Conservation (phyloP, 371 early-diverging fungal genomes). For the Mortierella sp. region DNA sequence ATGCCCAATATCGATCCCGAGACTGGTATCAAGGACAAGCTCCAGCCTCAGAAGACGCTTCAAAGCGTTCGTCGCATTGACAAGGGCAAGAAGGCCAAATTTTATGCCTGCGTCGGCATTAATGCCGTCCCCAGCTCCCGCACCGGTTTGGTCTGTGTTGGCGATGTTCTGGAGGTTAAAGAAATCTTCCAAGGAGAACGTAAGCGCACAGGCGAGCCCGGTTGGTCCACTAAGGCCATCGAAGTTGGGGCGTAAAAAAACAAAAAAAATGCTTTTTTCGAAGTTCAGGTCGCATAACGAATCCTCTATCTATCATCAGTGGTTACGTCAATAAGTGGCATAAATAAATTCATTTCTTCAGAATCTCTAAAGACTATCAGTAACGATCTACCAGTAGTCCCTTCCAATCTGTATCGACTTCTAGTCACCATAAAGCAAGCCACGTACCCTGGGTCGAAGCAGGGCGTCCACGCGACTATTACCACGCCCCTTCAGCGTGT, state of each 20-base stretch:
- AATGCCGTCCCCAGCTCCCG: conserved; percentile 40
- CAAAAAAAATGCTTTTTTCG: too few species aligned
- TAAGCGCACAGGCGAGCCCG: conserved; percentile 35
- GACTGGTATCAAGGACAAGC: conserved; percentile 54
- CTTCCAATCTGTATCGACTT: too few species aligned
- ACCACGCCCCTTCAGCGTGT: too few species aligned
- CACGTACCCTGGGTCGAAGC: too few species aligned
- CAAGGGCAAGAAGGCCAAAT: conserved; percentile 54
- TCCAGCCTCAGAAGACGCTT: conserved; percentile 58
- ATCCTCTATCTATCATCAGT: too few species aligned
- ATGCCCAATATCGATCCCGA: conserved; percentile 58
- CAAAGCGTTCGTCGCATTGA: conserved; percentile 52
- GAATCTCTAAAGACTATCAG: too few species aligned
- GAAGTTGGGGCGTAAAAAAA: conserved; percentile 27
- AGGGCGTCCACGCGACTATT: too few species aligned
- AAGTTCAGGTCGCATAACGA: too few species aligned
- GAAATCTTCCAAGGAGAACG: conserved; percentile 46
- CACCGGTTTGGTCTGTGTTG: conserved; percentile 27
- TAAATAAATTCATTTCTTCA: too few species aligned
- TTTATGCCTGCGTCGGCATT: conserved; percentile 53
- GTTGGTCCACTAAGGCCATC: conserved; percentile 38
- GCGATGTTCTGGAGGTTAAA: conserved; percentile 37
- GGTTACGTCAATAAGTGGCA: too few species aligned
- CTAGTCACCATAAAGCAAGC: too few species aligned
- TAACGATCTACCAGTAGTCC: too few species aligned